Evolutionary conservation across 192 early-diverging fungal genomes (phyloP).

Genomic region (Kickxella alabastrina): DNA sequence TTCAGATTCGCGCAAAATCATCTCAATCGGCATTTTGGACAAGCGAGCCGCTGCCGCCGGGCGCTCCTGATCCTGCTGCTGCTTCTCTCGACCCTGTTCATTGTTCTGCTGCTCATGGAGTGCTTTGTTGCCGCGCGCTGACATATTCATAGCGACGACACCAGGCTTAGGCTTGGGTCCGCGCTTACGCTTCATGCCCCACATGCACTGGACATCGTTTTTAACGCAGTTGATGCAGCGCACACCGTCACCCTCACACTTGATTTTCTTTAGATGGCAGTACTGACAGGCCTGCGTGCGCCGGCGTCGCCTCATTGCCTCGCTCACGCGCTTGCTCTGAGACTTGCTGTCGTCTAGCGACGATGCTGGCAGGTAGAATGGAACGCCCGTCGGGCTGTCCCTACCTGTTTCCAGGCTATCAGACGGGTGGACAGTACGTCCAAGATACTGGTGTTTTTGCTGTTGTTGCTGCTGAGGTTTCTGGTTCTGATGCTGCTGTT

Average conservation of each 20-base stretch:
- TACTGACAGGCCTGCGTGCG: slow-evolving; percentile 51
- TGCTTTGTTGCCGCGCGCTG: neutral
- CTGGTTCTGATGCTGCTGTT: neutral
- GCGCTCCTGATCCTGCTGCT: neutral
- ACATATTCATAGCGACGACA: neutral
- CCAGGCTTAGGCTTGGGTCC: slow-evolving; percentile 45
- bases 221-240: slow-evolving; percentile 47
- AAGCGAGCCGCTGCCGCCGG: neutral
- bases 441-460: neutral
- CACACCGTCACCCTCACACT: slow-evolving; percentile 45
- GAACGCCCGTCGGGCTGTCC: neutral
- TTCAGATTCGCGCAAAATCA: slow-evolving; percentile 1
- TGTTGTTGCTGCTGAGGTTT: neutral
- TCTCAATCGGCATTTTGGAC: slow-evolving; percentile 1
- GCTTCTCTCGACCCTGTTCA: neutral
- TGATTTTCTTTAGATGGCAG: slow-evolving; percentile 49
- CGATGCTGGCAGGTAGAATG: neutral
- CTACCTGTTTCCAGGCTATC: neutral
- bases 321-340: neutral
- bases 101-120: neutral
- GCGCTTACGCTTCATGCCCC: slow-evolving; percentile 50
- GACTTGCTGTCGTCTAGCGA: neutral
- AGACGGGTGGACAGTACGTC: neutral
- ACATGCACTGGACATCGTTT: slow-evolving; percentile 46
- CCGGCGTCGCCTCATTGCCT: slow-evolving; percentile 25